phyloP scores from a whole-genome alignment of 2,329 filamentous ascomycete genomes.

The Pseudogymnoascus verrucosus region DNA sequence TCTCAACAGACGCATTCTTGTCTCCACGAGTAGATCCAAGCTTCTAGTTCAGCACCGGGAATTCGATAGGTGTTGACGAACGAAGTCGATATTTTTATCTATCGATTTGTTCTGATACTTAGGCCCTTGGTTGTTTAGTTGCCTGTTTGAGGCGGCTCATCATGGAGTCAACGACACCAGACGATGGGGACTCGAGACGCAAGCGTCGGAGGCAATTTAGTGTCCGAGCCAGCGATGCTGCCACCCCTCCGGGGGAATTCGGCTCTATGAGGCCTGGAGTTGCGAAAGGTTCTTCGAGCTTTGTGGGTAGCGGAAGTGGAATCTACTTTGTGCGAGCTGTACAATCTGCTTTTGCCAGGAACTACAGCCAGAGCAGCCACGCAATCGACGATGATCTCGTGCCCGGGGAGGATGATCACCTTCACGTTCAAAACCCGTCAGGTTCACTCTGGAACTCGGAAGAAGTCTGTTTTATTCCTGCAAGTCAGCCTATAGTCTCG shows the following conservation, averaged over 20 bases:
- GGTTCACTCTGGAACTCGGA: slow-evolving; percentile 30
- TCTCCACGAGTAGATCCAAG: neutral
- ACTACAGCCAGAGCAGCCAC: slow-evolving; percentile 20
- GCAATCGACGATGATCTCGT: slow-evolving; percentile 36
- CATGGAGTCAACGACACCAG: neutral
- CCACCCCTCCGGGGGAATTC: slow-evolving; percentile 28
- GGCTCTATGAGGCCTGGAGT: slow-evolving; percentile 44
- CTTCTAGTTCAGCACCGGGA: neutral
- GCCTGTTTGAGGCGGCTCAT: neutral
- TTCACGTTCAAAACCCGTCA: slow-evolving; percentile 27
- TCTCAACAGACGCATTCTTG: neutral
- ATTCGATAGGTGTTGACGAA: neutral
- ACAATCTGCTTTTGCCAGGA: slow-evolving; percentile 38
- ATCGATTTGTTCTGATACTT: neutral
- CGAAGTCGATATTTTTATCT: neutral
- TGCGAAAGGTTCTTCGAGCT: slow-evolving; percentile 40
- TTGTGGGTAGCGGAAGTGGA: slow-evolving; percentile 49
- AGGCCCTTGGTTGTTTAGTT: neutral
- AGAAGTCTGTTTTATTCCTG: slow-evolving; percentile 24
- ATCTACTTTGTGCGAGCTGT: slow-evolving; percentile 52
- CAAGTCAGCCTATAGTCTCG: neutral
- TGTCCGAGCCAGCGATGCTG: neutral
- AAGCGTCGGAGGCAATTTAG: neutral
- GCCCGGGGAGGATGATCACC: slow-evolving; percentile 49
- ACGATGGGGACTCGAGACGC: neutral